Evolutionary conservation across 2,329 filamentous ascomycete species (phyloP).

Genomic region (Elsinoe fawcettii): DNA sequence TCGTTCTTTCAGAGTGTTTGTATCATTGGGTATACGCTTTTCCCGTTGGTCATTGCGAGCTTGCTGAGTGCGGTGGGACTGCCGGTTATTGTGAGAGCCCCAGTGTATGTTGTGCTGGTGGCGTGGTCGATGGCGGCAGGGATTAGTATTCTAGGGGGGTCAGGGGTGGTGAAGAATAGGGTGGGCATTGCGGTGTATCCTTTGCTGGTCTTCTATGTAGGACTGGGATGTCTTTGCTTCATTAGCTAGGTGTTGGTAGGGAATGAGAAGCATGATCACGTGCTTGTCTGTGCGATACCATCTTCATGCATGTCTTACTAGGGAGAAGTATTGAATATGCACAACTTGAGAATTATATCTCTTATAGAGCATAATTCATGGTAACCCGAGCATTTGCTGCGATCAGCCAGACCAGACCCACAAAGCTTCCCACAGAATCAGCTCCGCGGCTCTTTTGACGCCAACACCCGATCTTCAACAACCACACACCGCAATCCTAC

Average conservation of each 20-base stretch:
- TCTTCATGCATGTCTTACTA: too few species aligned
- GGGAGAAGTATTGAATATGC: too few species aligned
- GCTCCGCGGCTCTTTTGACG: not conserved
- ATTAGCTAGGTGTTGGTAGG: constrained; percentile 60
- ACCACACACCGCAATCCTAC: not conserved
- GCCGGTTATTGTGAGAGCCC: constrained; percentile 73
- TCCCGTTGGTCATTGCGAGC: constrained; percentile 89
- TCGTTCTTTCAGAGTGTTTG: constrained; percentile 97
- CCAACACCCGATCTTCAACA: not conserved
- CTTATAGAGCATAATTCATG: too few species aligned
- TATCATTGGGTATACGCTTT: constrained; percentile 97
- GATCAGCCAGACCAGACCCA: not conserved
- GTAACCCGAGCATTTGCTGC: too few species aligned
- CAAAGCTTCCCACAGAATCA: not conserved
- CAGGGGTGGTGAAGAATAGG: constrained; percentile 88
- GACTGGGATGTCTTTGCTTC: constrained; percentile 89
- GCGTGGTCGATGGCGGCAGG: constrained; percentile 92
- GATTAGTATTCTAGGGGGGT: constrained; percentile 90
- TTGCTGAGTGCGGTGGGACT: constrained; percentile 77
- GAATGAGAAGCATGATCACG: not conserved
- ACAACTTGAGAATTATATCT: too few species aligned
- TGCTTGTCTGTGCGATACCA: too few species aligned
- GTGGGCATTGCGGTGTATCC: constrained; percentile 93
- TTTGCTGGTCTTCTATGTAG: constrained; percentile 88
- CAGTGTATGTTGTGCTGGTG: constrained; percentile 81